phyloP scores from a whole-genome alignment of 176 grass and related monocot species.

The Oryza glumipatula region DNA sequence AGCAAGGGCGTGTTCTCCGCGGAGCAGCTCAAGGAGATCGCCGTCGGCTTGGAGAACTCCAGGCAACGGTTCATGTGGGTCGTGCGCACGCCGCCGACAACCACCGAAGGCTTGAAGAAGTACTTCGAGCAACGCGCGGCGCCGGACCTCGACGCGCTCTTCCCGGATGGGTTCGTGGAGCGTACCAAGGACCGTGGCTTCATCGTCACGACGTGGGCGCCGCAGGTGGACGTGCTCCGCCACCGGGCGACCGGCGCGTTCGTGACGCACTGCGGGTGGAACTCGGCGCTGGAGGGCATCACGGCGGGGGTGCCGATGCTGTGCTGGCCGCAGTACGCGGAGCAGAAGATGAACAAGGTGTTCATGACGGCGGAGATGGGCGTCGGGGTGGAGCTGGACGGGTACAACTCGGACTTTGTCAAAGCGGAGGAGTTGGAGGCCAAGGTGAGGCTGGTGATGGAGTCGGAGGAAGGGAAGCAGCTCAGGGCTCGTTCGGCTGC shows the following conservation, averaged over 20 bases:
- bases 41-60: slow-evolving; percentile 32
- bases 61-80: slow-evolving; percentile 50
- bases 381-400: slow-evolving; percentile 36
- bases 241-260: slow-evolving; percentile 53
- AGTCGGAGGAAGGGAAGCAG: slow-evolving; percentile 25
- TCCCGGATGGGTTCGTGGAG: slow-evolving; percentile 46
- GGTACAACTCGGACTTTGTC: slow-evolving; percentile 43
- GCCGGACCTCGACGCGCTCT: background rate
- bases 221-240: slow-evolving; percentile 62
- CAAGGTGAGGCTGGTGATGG: slow-evolving; percentile 45
- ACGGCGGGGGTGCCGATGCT: slow-evolving; percentile 45
- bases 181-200: slow-evolving; percentile 36
- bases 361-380: slow-evolving; percentile 36
- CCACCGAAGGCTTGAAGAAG: background rate
- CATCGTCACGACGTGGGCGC: slow-evolving; percentile 37
- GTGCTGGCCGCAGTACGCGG: slow-evolving; percentile 55
- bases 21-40: slow-evolving; percentile 40
- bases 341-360: slow-evolving; percentile 59
- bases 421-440: slow-evolving; percentile 26
- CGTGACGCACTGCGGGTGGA: slow-evolving; percentile 72
- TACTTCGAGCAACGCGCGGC: background rate
- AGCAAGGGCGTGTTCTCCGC: slow-evolving; percentile 19
- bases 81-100: slow-evolving; percentile 11
- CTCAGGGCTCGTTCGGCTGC: background rate
- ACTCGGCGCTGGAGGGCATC: slow-evolving; percentile 49